Conservation (phyloP, 495 filamentous ascomycete species). For the Trichoderma asperelloides region DNA sequence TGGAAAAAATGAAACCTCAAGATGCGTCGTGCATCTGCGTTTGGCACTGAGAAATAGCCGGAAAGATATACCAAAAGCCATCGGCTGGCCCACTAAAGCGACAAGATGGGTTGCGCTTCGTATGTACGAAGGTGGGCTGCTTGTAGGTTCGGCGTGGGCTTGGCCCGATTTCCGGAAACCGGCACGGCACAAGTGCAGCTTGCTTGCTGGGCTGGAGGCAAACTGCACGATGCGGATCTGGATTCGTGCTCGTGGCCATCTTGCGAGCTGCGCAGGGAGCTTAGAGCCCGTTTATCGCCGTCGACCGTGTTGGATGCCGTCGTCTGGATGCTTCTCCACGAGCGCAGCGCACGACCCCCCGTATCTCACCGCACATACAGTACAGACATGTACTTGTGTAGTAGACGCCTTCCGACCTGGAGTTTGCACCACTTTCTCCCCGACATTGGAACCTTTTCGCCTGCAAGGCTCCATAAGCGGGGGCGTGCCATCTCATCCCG, state of each 20-base stretch:
- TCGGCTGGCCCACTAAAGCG: constrained; percentile 1
- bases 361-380: neutral
- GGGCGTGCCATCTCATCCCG: neutral
- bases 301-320: neutral
- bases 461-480: neutral
- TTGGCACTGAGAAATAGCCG: neutral
- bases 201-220: neutral
- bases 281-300: neutral
- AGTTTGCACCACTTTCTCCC: neutral
- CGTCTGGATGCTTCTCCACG: neutral
- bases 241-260: no score
- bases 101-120: neutral
- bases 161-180: neutral
- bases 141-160: neutral
- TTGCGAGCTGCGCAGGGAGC: neutral
- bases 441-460: neutral
- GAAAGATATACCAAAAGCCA: neutral
- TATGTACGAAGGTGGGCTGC: constrained; percentile 2
- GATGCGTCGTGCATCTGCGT: neutral
- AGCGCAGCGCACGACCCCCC: neutral
- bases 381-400: no score
- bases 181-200: constrained; percentile 2
- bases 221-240: no score
- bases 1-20: neutral
- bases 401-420: neutral